Conservation (phyloP, 2,329 filamentous ascomycete genomes). For the Samsoniella hepiali region DNA sequence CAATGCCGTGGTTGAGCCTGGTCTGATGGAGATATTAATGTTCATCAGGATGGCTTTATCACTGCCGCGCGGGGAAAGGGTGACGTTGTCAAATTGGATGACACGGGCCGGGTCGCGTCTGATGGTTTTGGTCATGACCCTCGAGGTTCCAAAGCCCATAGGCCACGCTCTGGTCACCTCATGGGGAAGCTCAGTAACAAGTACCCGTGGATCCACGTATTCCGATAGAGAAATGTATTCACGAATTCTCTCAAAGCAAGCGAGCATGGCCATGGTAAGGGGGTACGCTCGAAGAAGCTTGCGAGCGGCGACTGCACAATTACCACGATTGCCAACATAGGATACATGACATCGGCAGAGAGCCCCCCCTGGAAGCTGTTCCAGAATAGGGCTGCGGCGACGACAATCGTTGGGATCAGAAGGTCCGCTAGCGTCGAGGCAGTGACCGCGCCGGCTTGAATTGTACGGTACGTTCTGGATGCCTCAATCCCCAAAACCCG, state of each 20-base stretch:
- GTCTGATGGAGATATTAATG: background rate
- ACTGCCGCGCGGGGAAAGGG: too few species aligned
- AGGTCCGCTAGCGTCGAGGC: background rate
- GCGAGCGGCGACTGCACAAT: background rate
- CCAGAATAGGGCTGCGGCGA: background rate
- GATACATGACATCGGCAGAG: background rate
- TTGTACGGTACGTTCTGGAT: background rate
- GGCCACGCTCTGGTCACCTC: background rate
- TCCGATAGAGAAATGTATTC: background rate
- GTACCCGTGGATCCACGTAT: background rate
- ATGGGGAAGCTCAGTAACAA: background rate
- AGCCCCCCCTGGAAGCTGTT: background rate
- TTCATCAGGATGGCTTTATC: background rate
- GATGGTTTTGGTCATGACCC: background rate
- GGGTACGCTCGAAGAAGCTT: background rate
- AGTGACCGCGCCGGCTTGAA: background rate
- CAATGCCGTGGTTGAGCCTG: background rate
- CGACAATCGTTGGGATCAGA: background rate
- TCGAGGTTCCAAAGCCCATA: too few species aligned
- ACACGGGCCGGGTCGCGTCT: background rate
- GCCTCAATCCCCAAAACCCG: background rate
- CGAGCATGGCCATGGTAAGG: background rate
- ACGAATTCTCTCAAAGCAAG: constrained; percentile 3
- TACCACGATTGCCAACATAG: background rate
- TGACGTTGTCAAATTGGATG: background rate